phyloP scores from a whole-genome alignment of 331 rosid species.

The Acacia concinna region DNA sequence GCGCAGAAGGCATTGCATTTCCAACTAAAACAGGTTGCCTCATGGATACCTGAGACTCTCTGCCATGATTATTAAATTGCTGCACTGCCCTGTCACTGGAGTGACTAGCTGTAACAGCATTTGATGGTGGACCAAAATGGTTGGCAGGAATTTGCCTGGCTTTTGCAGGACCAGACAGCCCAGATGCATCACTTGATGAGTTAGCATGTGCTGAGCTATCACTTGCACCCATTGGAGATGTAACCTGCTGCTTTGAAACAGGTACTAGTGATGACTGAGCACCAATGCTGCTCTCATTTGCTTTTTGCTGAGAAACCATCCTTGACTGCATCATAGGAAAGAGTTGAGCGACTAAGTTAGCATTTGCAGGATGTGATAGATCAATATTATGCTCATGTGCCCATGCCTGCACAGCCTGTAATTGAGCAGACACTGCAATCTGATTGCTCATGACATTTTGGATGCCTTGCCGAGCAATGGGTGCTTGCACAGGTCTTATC shows the following conservation, averaged over 20 bases:
- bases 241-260: slow-evolving; percentile 80
- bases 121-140: slow-evolving; percentile 61
- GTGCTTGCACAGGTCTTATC: slow-evolving; percentile 63
- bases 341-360: slow-evolving; percentile 72
- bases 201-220: slow-evolving; percentile 87
- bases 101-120: slow-evolving; percentile 50
- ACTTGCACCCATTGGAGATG: slow-evolving; percentile 73
- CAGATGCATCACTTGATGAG: slow-evolving; percentile 77
- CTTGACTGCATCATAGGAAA: slow-evolving; percentile 80
- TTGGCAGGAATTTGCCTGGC: slow-evolving; percentile 66
- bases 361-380: slow-evolving; percentile 81
- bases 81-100: slow-evolving; percentile 50
- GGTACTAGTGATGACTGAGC: slow-evolving; percentile 61
- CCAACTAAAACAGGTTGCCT: slow-evolving; percentile 61
- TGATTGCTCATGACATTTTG: slow-evolving; percentile 71
- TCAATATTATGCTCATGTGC: slow-evolving; percentile 82
- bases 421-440: slow-evolving; percentile 70
- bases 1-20: slow-evolving; percentile 66
- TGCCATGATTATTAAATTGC: slow-evolving; percentile 64
- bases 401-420: slow-evolving; percentile 93
- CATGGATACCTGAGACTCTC: slow-evolving; percentile 71
- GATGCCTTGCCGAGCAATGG: slow-evolving; percentile 63
- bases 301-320: slow-evolving; percentile 69
- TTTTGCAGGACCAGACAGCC: slow-evolving; percentile 77
- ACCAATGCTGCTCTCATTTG: slow-evolving; percentile 61